Conservation (phyloP, 495 filamentous ascomycete species). For the Trichocladium uniseriatum region DNA sequence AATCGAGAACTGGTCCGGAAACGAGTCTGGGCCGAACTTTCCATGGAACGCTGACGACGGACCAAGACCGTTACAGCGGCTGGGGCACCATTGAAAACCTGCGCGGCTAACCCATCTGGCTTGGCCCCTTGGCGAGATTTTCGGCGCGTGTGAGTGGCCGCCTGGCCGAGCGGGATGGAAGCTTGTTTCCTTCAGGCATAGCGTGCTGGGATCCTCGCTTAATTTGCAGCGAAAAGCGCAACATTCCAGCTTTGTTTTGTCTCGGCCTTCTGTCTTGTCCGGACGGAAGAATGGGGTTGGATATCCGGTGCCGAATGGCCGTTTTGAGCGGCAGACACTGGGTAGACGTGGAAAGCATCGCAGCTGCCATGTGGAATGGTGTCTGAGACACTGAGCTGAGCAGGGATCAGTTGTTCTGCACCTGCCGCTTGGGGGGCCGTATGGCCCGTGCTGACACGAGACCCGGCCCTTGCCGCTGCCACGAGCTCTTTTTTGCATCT, state of each 20-base stretch:
- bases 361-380: no score
- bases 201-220: background rate
- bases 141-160: background rate
- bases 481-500: no score
- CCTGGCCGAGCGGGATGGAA: conserved; percentile 2
- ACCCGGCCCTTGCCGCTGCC: no score
- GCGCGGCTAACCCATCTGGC: conserved; percentile 26
- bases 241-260: background rate
- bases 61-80: conserved; percentile 1
- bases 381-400: no score
- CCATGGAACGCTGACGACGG: background rate
- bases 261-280: background rate
- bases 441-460: no score
- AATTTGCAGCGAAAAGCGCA: background rate
- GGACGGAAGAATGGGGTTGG: no score
- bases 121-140: conserved; percentile 16
- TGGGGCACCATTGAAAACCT: conserved; percentile 2
- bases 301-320: no score
- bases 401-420: no score
- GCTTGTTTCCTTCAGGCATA: conserved; percentile 1
- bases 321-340: no score
- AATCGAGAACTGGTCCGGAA: background rate
- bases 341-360: no score
- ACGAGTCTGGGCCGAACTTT: background rate
- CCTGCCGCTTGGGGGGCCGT: no score